A percentile compares a stretch with the other conserved stretches of the same genome.
Conservation (phyloP, 148 eudicot genomes). For the Silene conica region DNA sequence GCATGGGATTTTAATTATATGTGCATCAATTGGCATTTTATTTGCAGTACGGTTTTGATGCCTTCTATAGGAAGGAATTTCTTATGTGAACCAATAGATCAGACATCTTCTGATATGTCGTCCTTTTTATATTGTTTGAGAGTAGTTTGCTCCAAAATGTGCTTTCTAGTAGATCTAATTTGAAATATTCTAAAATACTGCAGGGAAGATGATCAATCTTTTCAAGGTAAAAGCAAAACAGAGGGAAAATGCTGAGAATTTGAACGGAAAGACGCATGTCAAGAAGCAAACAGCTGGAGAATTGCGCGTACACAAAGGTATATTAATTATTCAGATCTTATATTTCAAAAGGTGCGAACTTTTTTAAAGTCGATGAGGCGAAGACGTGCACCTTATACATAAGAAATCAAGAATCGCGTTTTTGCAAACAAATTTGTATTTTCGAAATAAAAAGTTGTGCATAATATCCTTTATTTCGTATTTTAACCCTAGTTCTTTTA, state of each 20-base stretch:
- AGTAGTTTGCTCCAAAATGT: neutral
- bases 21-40: neutral
- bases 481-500: too few species aligned
- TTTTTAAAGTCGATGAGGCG: too few species aligned
- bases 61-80: neutral
- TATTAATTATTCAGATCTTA: neutral
- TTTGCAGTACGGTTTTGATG: neutral
- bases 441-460: too few species aligned
- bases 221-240: constrained; percentile 80
- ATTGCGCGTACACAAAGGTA: constrained; percentile 79
- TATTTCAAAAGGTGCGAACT: neutral
- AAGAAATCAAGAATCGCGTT: too few species aligned
- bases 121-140: too few species aligned
- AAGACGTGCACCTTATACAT: too few species aligned
- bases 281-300: constrained; percentile 92
- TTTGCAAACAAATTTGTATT: too few species aligned
- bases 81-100: neutral
- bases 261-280: constrained; percentile 54
- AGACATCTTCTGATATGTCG: too few species aligned
- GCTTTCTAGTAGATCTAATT: neutral
- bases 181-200: constrained; percentile 12
- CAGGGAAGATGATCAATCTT: constrained; percentile 73
- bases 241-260: constrained; percentile 63
- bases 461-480: too few species aligned
- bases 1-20: neutral